Conservation (phyloP, 2,329 filamentous ascomycete genomes). For the Phyllosticta citrichinensis region DNA sequence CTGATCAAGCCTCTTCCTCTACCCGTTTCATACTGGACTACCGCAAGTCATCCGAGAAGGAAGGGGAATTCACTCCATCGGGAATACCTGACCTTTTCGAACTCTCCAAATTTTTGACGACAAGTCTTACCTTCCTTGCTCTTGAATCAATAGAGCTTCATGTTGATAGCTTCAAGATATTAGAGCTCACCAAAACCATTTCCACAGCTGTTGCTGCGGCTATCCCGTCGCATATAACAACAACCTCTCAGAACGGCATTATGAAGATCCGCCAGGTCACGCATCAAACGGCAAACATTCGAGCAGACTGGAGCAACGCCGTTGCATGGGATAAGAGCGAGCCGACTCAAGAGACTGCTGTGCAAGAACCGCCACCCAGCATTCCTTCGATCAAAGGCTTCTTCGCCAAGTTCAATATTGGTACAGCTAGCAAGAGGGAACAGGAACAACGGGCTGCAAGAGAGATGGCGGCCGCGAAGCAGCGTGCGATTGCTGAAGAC, state of each 20-base stretch:
- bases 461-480: slow-evolving; percentile 19
- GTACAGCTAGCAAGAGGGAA: slow-evolving; percentile 39
- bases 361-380: not conserved
- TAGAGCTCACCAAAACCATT: slow-evolving; percentile 72
- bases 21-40: slow-evolving; percentile 96
- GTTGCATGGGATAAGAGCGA: slow-evolving; percentile 64
- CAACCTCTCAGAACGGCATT: slow-evolving; percentile 72
- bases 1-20: slow-evolving; percentile 54
- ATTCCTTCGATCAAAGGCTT: slow-evolving; percentile 24
- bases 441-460: slow-evolving; percentile 52
- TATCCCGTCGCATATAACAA: slow-evolving; percentile 70
- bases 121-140: slow-evolving; percentile 90
- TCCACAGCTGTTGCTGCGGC: slow-evolving; percentile 64
- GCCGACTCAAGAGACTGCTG: not conserved
- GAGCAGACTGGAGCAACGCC: slow-evolving; percentile 79
- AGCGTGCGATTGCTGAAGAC: slow-evolving; percentile 42
- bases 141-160: slow-evolving; percentile 80
- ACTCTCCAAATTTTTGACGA: slow-evolving; percentile 84
- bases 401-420: slow-evolving; percentile 27
- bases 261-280: slow-evolving; percentile 80
- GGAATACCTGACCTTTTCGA: slow-evolving; percentile 78
- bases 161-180: slow-evolving; percentile 76
- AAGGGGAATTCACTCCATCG: slow-evolving; percentile 35
- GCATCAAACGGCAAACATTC: slow-evolving; percentile 81
- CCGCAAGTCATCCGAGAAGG: slow-evolving; percentile 56